Evolutionary conservation across 2,329 filamentous ascomycete genomes (phyloP).

Genomic region (Venturia aucupariae): DNA sequence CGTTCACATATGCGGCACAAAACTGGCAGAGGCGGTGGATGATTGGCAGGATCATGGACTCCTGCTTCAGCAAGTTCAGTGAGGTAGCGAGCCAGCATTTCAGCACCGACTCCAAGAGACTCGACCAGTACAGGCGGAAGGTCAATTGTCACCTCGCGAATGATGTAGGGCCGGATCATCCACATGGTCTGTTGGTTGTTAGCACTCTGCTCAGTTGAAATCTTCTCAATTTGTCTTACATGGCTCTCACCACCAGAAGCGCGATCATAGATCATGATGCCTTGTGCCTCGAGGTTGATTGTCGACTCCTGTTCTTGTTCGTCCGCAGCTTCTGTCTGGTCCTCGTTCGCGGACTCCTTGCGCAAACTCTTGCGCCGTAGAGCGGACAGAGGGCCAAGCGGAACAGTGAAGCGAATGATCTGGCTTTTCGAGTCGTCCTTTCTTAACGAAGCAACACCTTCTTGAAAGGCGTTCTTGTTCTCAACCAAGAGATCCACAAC

Average conservation of each 20-base stretch:
- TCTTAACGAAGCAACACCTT: constrained; percentile 80
- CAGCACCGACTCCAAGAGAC: constrained; percentile 85
- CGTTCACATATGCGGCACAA: constrained; percentile 96
- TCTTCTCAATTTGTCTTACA: constrained; percentile 45
- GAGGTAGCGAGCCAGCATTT: constrained; percentile 88
- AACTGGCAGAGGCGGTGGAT: constrained; percentile 73
- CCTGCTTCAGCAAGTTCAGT: constrained; percentile 80
- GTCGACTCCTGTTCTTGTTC: constrained; percentile 40
- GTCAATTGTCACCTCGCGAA: constrained; percentile 92
- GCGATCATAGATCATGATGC: constrained; percentile 95
- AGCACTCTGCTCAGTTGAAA: background rate
- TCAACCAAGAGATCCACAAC: constrained; percentile 70
- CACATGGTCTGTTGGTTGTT: constrained; percentile 74
- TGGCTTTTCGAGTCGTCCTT: constrained; percentile 89
- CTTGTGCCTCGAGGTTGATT: constrained; percentile 85
- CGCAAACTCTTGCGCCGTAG: constrained; percentile 34
- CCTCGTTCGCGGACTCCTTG: constrained; percentile 13
- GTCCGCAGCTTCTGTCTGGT: constrained; percentile 26
- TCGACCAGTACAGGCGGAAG: constrained; percentile 83
- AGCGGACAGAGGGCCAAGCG: constrained; percentile 60
- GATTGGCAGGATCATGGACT: constrained; percentile 61
- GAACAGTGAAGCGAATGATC: constrained; percentile 71
- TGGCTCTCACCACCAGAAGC: constrained; percentile 80
- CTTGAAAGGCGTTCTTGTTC: constrained; percentile 69
- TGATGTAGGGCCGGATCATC: constrained; percentile 92